Evolutionary conservation across 805 yeast genomes (phyloP).

Genomic region (Lachancea sp.): DNA sequence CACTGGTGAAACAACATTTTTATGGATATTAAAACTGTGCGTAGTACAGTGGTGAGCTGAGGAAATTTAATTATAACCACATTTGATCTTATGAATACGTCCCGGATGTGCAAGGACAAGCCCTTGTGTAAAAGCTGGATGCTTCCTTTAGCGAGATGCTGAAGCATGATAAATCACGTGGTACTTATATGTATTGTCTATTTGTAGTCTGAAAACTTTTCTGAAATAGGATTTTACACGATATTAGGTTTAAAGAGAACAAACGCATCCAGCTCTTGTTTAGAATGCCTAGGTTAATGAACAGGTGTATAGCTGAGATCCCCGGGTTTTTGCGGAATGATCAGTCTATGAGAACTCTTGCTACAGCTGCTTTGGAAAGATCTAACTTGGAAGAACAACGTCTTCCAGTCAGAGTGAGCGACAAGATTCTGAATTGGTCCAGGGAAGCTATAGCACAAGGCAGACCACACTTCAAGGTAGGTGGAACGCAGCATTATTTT

Average conservation of each 20-base stretch:
- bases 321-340: neutral
- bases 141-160: too few species aligned
- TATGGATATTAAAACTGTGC: too few species aligned
- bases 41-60: too few species aligned
- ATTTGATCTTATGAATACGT: too few species aligned
- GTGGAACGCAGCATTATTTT: conserved; percentile 69
- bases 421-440: conserved; percentile 31
- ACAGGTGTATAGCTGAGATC: neutral
- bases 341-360: neutral
- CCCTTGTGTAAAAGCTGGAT: too few species aligned
- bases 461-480: conserved; percentile 75
- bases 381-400: conserved; percentile 19
- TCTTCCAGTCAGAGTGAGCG: conserved; percentile 14
- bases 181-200: too few species aligned
- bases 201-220: conserved; percentile 1
- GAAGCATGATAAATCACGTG: too few species aligned
- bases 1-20: too few species aligned
- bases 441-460: conserved; percentile 52
- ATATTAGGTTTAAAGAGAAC: too few species aligned
- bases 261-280: neutral
- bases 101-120: too few species aligned
- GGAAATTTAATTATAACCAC: too few species aligned
- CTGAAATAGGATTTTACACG: too few species aligned
- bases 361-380: conserved; percentile 16
- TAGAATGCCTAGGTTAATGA: conserved; percentile 1